These are phyloP conservation scores for Vicia sativa DNA, from an alignment of 306 rosid species.

Conservation along the genomic window DNA sequence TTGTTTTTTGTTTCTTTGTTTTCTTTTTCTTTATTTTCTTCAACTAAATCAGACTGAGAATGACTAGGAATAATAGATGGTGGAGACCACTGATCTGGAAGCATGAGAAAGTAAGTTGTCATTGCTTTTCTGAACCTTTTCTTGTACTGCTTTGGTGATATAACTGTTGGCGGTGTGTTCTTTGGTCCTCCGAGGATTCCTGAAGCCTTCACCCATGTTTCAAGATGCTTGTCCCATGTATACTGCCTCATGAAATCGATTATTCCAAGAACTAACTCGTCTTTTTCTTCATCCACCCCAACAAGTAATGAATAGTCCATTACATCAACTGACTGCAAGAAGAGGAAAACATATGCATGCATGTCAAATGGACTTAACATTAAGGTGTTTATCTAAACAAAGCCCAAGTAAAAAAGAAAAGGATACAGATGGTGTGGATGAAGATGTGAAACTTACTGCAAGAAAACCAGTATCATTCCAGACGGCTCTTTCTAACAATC, in stretches of 20 bases:
- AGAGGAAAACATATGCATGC: conserved; percentile 12
- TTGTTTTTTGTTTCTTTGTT: conserved; percentile 50
- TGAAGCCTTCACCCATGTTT: conserved; percentile 95
- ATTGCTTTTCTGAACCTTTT: conserved; percentile 97
- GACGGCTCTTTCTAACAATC: conserved; percentile 88
- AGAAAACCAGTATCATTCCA: conserved; percentile 98
- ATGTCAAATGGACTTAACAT: conserved; percentile 15
- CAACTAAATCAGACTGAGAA: conserved; percentile 73
- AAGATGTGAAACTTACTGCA: conserved; percentile 67
- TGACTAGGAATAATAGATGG: conserved; percentile 54
- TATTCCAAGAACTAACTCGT: conserved; percentile 90
- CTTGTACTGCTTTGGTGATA: conserved; percentile 93
- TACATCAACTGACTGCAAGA: conserved; percentile 80
- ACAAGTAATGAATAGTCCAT: conserved; percentile 97
- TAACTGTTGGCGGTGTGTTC: conserved; percentile 84
- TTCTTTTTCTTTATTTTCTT: conserved; percentile 48
- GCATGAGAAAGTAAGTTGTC: conserved; percentile 94
- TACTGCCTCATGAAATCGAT: conserved; percentile 98
- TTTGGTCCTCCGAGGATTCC: conserved; percentile 98
- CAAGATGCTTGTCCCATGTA: conserved; percentile 99
- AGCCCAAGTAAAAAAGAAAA: neutral
- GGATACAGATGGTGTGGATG: conserved; percentile 6
- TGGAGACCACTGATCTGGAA: conserved; percentile 96
- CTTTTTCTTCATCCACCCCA: conserved; percentile 93
- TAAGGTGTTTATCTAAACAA: neutral